Evolutionary conservation across 1,284 basidiomycete genomes (phyloP), one percentile per base, ranked within the genome.

Genomic region (Cryptococcus hybrid): DNA sequence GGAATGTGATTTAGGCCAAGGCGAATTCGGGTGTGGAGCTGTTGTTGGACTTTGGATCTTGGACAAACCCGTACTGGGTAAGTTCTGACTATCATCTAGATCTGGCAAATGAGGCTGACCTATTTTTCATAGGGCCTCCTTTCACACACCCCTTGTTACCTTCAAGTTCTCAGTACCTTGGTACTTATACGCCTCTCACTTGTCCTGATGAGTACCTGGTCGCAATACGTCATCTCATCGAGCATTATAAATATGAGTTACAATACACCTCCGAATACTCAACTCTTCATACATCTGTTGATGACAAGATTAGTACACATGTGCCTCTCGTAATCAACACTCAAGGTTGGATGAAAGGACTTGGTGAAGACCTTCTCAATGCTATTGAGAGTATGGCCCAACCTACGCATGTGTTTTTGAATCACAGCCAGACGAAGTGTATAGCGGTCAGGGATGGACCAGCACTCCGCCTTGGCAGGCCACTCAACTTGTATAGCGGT

Each of bases 301-400:
- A 11, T 11, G 51, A 60, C 2, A 75, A 82, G 44, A 81, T 86
- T 49, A 61, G 67, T 1, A 84, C 86, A 55, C 58, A 73, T n/a
- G 82, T 90, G 3, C 95, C 95, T 0, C 84, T 99, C 5, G 83
- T 98, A 7, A 84, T 98, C 55, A 99, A 99, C 74, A 97, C 91
- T 0, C 94, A 95, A 84, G 95, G 95, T 2, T 99, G 95, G 95
- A 84, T 85, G 12, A 97, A 95, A 74, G 95, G 95, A 2, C 84
- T 97, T 1, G 95, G 95, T 1, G 87, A 86, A 15, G 90, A 96
- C 65, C 78, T 99, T 3, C 83, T 86, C 8, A 73, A 75, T 2
- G 84, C 84, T 60, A 86, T 97, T 48, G 86, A 92, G 69, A 82
- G 82, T 2, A 77, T 87, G 13, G 77, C 87, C 1, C 80, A 84